Conservation (phyloP, 805 yeast species). For the Candida hispaniensis region DNA sequence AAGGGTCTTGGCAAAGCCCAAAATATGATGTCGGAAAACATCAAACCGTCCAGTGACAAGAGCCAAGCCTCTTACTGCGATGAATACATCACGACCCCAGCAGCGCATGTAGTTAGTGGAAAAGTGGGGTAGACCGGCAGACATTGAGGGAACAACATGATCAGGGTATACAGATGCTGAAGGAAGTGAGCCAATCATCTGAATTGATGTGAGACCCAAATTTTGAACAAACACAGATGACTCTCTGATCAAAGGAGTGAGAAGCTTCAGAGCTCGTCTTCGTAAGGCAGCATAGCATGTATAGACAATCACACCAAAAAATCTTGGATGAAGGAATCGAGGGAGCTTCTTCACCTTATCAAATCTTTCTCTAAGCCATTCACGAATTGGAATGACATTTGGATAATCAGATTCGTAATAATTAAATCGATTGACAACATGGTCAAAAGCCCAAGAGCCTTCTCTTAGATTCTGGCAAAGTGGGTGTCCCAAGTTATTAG, state of each 20-base stretch:
- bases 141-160: slow-evolving; percentile 55
- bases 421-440: slow-evolving; percentile 48
- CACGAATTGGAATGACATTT: slow-evolving; percentile 44
- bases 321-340: slow-evolving; percentile 71
- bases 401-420: slow-evolving; percentile 40
- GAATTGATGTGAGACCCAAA: slow-evolving; percentile 71
- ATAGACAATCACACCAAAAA: slow-evolving; percentile 74
- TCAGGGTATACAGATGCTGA: slow-evolving; percentile 67
- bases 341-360: slow-evolving; percentile 59
- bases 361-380: slow-evolving; percentile 61
- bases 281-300: slow-evolving; percentile 76
- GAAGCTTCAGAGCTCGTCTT: slow-evolving; percentile 47
- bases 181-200: slow-evolving; percentile 68
- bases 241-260: slow-evolving; percentile 43
- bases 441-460: slow-evolving; percentile 88
- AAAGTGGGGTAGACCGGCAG: slow-evolving; percentile 96
- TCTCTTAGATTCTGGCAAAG: slow-evolving; percentile 66
- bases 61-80: slow-evolving; percentile 72
- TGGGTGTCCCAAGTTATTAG: slow-evolving; percentile 77
- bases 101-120: slow-evolving; percentile 87
- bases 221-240: slow-evolving; percentile 69
- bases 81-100: slow-evolving; percentile 97
- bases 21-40: slow-evolving; percentile 69
- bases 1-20: slow-evolving; percentile 79
- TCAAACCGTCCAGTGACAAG: slow-evolving; percentile 67